Evolutionary conservation across 116 monocot genomes (phyloP), one percentile per base, ranked within the genome.

Genomic region (Thalassia testudinum): DNA sequence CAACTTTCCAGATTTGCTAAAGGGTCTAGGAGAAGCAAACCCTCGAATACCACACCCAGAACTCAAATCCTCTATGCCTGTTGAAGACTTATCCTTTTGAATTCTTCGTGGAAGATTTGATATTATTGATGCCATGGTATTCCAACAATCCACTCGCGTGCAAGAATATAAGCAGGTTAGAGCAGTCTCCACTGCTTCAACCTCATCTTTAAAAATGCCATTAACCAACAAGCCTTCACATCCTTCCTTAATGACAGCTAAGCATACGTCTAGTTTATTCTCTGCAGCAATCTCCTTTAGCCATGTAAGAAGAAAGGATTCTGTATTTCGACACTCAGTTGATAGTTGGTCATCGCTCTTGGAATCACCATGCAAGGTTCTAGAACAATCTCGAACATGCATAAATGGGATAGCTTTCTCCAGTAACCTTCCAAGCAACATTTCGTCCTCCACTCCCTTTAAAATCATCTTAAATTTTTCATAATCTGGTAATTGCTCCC

Each of bases 351-450:
- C 17, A 42, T 43, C 38, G 0, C 29, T 28, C 26, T 12, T 30
- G 22, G 22, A 38, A 49, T 51, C 38, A 5, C 4, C 15, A 15
- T 45, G 7, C 5, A 16, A 45, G 5, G 28, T 11, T 37, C 21
- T 28, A 13, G 20, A 38, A 19, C 1, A 44, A 56, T 16, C 27
- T 22, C 69, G 61, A 29, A 62, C 75, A 53, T 53, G 72, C 93
- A 93, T 87, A 62, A 83, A 93, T 49, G 87, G 87, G n/a, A 87
- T 65, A 34, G 93, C 87, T 48, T 60, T 80, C 53, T 80, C 83
- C 42, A 26, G 50, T 42, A 93, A 43, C 44, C 64, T 80, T 70
- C 70, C 59, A 23, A 81, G 69, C 29, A 79, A 61, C 38, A 45
- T 72, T 1, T 80, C 93, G 53, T 69, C 75, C 43, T 62, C 69